Base-by-base conservation (phyloP, 1,139 yeast species). In the Candida sojae region DNA sequence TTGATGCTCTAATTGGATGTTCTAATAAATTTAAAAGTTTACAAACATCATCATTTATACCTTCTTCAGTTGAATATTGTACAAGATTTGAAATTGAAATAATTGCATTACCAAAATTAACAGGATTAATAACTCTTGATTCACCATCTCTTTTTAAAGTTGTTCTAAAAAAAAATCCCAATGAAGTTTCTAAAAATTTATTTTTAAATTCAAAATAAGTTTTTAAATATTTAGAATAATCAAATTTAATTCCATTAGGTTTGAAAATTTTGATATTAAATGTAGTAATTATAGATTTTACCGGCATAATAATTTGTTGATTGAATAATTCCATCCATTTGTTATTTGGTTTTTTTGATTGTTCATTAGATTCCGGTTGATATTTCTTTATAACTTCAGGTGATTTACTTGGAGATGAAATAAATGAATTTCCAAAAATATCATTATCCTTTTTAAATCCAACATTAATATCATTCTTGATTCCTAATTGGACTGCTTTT, bases 31-130 rank as follows among this genome's bases (percentile, higher is more conserved):
- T 82, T 49, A 86, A 64, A 1, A 81, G 77, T 44, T 83, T 86
- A 8, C 86, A 75, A 21, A 86, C 75, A 31, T 73, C 71, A 35
- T 80, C 77, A 46, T 70, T 76, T 48, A 80, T 81, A 55, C 85
- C 91, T 60, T 86, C 90, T 50, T 79, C 82, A 29, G 80, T 72
- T 0, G 91, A 82, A 56, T 77, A 82, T n/a, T 80, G 71, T 33
- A 84, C 68, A 48, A 85, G 68, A 47, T 84, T 75, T 4, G 88
- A 68, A 10, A 85, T 62, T 1, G 88, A 74, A 42, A 85, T 77
- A n/a, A 84, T 79, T 0, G 88, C 80, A 59, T 85, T 83, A 2
- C 88, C 88, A 48, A 77, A 75, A 45, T 79, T 75, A 5, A 75
- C 80, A 0, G 88, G 83, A 48, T 83, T 76, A 17, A 82, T 73